Evolutionary conservation across 2,329 filamentous ascomycete species (phyloP), one percentile per base, ranked within the genome.

Genomic region (Dactylellina haptotyla): DNA sequence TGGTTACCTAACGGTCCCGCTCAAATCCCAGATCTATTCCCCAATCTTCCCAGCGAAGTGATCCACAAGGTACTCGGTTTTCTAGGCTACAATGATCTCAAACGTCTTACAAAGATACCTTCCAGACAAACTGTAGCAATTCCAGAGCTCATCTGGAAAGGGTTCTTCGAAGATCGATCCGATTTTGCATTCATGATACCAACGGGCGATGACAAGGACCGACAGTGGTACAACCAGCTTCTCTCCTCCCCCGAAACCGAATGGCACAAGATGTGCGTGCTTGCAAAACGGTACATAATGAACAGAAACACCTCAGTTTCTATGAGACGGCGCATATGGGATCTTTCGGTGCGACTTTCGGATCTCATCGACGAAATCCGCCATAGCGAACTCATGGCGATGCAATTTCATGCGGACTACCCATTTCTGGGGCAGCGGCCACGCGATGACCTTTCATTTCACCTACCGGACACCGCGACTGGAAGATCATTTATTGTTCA

Each of bases 321-420:
- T 3, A 48, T 41, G 18, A 26, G 50, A 26, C 34, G 28, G 23
- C 25, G 26, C 3, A 65, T 65, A 1, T 65, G 50, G 61, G 14
- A 46, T 18, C 41, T 56, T 5, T 46, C 48, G 25, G 1, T 37
- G 12, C 50, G n/a, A 20, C 26, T 65, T 20, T 54, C 37, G 3
- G 30, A 46, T 20, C 37, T 65, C 5, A 34, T 65, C 6, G 50
- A 65, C 12, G 61, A 65, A 6, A 65, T 65, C 10, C 18, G 18
- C 5, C 16, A 37, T 1, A 46, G 48, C 20, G 37, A 48, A 12
- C 10, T 4, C 2, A n/a, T 26, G 18, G 3, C 6, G 26, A 25
- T 26, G 10, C 1, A 32, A 0, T 8, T 23, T 37, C 26, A 63
- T 26, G 48, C n/a, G 5, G 37, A 65, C 18, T 56, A 56, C 18